Evolutionary conservation across 2,329 filamentous ascomycete genomes (phyloP), one percentile per base, ranked within the genome.

Genomic region (Colletotrichum tofieldiae): DNA sequence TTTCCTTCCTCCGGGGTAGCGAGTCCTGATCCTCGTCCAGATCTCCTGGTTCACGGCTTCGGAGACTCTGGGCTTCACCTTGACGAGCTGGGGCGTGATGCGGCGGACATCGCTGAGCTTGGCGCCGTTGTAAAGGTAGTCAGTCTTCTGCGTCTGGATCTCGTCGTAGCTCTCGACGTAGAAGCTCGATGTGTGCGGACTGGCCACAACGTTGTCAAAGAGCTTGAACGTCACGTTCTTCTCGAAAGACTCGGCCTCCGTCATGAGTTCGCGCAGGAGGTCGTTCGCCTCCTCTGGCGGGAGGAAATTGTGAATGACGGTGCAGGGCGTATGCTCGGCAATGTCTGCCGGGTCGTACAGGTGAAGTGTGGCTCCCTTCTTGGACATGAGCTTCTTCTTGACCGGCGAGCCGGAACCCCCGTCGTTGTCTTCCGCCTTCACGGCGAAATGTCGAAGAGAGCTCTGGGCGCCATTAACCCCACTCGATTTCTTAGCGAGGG

Each of bases 291-390:
- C 87, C 2, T 91, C 85, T 0, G 86, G 39, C 0, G 94, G 91
- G 0, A 99, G 86, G 76, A 98, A 98, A 78, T 98, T 96, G 82
- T 97, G 95, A 67, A 98, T 91, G 75, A 98, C 93, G 14, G 94
- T 95, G 82, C 95, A 98, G 1, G 96, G 95, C 0, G 96, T 98
- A 78, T 97, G 89, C 32, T 89, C 87, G 60, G 94, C 93, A 56
- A 98, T 90, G 76, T 98, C 95, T 49, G 90, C 86, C 0, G 95
- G 93, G 52, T 93, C 91, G 81, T 93, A 98, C 0, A 98, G 86
- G 78, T 96, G 93, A 2, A 98, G 82, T 0, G 96, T 98, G 76
- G 91, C 90, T 16, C 95, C 96, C 79, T 93, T 97, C 77, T 90
- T 93, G 0, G 93, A 91, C 72, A 93, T 82, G 0, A 88, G 74